Evolutionary conservation across 2,329 filamentous ascomycete species (phyloP).

Genomic region (Calonectria crousiana): DNA sequence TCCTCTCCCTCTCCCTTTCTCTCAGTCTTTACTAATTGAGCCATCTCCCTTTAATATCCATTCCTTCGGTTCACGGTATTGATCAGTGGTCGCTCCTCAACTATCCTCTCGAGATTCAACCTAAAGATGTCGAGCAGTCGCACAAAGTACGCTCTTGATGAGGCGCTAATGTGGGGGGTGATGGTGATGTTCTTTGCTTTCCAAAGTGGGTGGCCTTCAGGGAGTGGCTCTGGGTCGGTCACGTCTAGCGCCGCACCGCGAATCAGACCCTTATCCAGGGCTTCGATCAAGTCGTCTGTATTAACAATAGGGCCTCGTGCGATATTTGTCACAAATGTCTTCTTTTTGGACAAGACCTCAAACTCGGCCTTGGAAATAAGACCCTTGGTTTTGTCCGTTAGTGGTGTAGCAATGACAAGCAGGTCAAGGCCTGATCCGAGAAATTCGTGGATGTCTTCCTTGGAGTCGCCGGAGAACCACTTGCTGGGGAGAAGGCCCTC

Average conservation of each 20-base stretch:
- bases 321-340: constrained; percentile 78
- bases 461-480: constrained; percentile 63
- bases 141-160: constrained; percentile 54
- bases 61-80: constrained; percentile 55
- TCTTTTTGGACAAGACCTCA: constrained; percentile 56
- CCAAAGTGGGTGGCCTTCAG: constrained; percentile 77
- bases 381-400: constrained; percentile 61
- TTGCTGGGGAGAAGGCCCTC: constrained; percentile 60
- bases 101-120: constrained; percentile 54
- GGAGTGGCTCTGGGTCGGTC: constrained; percentile 83
- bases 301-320: constrained; percentile 68
- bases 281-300: constrained; percentile 70
- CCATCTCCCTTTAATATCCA: constrained; percentile 40
- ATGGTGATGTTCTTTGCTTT: constrained; percentile 76
- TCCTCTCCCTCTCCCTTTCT: background rate
- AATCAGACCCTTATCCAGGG: constrained; percentile 61
- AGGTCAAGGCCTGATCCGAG: constrained; percentile 64
- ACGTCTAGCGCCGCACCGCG: constrained; percentile 81
- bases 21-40: background rate
- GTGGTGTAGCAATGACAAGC: constrained; percentile 63
- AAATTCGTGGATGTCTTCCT: constrained; percentile 62
- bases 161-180: constrained; percentile 62
- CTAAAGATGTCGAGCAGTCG: constrained; percentile 57
- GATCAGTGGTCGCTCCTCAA: constrained; percentile 52
- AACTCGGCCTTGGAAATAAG: constrained; percentile 66